These are phyloP conservation scores for Boletus subcaerulescens DNA, from an alignment of 768 basidiomycete genomes.

Conservation along the genomic window DNA sequence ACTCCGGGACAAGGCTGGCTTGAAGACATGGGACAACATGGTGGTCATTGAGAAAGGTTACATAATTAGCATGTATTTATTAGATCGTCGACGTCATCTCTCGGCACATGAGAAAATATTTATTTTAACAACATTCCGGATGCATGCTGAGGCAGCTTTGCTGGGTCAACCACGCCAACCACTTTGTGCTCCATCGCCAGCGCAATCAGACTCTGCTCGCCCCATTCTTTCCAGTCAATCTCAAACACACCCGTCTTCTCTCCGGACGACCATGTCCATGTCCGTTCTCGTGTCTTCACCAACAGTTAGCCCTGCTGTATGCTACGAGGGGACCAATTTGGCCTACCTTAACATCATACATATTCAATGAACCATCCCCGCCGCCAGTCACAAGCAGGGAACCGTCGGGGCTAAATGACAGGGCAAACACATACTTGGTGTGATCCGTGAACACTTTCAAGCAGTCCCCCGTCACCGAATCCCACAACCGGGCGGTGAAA, in stretches of 20 bases:
- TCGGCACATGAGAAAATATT: neutral
- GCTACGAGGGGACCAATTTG: constrained; percentile 16
- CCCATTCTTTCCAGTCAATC: constrained; percentile 67
- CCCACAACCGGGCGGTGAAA: constrained; percentile 77
- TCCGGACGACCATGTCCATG: constrained; percentile 65
- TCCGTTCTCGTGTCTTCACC: constrained; percentile 42
- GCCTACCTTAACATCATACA: constrained; percentile 70
- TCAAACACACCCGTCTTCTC: constrained; percentile 70
- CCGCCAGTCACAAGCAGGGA: constrained; percentile 71
- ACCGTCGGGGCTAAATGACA: constrained; percentile 75
- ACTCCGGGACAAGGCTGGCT: constrained; percentile 18
- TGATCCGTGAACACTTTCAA: constrained; percentile 70
- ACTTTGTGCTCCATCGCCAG: constrained; percentile 64
- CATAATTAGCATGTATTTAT: constrained; percentile 14
- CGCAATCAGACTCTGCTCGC: constrained; percentile 57
- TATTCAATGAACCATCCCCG: constrained; percentile 71
- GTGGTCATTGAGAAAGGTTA: neutral
- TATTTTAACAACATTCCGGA: too few species aligned
- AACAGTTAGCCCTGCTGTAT: constrained; percentile 6
- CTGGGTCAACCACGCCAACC: constrained; percentile 66
- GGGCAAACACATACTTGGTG: constrained; percentile 65
- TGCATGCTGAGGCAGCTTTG: constrained; percentile 32
- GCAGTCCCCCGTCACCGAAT: constrained; percentile 74
- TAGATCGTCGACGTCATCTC: constrained; percentile 12
- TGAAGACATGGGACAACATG: constrained; percentile 18